Evolutionary conservation across 2,329 filamentous ascomycete genomes (phyloP).

Genomic region (Clathrospora elynae): DNA sequence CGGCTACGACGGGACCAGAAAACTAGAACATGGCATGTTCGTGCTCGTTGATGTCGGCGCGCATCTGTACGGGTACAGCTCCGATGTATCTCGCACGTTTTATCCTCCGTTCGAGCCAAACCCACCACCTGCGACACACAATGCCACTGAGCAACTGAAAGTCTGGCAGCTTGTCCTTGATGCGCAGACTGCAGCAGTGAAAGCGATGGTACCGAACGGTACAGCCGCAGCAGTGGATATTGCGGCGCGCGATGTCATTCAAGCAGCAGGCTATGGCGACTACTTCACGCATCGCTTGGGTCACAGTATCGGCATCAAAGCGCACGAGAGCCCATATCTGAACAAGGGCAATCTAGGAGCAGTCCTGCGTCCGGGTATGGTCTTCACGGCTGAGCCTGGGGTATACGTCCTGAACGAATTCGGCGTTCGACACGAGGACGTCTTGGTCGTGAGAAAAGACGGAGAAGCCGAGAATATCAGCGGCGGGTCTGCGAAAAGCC

Average conservation of each 20-base stretch:
- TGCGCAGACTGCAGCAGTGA: constrained; percentile 63
- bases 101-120: constrained; percentile 48
- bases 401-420: constrained; percentile 66
- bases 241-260: constrained; percentile 63
- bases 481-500: constrained; percentile 57
- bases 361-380: constrained; percentile 61
- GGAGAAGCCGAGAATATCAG: constrained; percentile 62
- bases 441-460: constrained; percentile 61
- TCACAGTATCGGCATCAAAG: constrained; percentile 70
- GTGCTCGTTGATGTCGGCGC: constrained; percentile 67
- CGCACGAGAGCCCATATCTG: constrained; percentile 67
- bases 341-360: constrained; percentile 64
- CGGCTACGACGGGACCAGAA: constrained; percentile 57
- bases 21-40: constrained; percentile 60
- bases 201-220: constrained; percentile 57
- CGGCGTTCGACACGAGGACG: constrained; percentile 67
- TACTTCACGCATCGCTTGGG: constrained; percentile 67
- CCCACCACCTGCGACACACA: constrained; percentile 17
- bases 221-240: constrained; percentile 66
- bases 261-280: constrained; percentile 62
- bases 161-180: constrained; percentile 67
- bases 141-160: constrained; percentile 56
- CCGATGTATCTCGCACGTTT: constrained; percentile 68
- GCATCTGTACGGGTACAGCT: constrained; percentile 66
- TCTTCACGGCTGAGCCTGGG: constrained; percentile 67